These are phyloP conservation scores for Pyropia haitanensis DNA, from an alignment of 23 red algal species.

Conservation along the genomic window DNA sequence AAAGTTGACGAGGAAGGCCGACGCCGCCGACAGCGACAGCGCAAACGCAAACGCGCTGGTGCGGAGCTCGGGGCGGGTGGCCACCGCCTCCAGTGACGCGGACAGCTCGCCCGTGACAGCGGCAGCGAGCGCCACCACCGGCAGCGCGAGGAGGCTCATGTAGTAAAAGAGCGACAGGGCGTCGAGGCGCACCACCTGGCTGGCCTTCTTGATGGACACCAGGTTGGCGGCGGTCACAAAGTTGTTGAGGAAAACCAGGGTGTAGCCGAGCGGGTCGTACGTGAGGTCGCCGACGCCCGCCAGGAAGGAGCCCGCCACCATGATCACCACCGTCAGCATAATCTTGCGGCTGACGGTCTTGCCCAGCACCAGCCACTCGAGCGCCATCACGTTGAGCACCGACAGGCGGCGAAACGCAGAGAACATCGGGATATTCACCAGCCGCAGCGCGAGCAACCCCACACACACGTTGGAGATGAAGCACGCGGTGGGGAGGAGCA, in stretches of 20 bases:
- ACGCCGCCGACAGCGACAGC: conserved; percentile 61
- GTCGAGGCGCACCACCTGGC: conserved; percentile 28
- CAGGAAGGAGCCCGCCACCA: conserved; percentile 77
- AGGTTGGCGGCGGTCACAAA: conserved; percentile 78
- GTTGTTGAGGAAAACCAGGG: conserved; percentile 87
- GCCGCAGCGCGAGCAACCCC: conserved; percentile 61
- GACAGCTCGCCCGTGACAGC: conserved; percentile 31
- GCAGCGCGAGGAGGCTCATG: conserved; percentile 63
- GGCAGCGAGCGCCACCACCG: conserved; percentile 47
- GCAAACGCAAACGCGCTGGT: conserved; percentile 39
- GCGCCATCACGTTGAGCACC: conserved; percentile 69
- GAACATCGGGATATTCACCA: conserved; percentile 95
- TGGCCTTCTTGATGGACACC: conserved; percentile 72
- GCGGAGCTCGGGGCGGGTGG: conserved; percentile 31
- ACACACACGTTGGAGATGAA: conserved; percentile 67
- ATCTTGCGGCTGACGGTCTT: conserved; percentile 32
- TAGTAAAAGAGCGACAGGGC: conserved; percentile 74
- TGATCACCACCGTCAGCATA: conserved; percentile 59
- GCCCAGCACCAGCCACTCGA: conserved; percentile 59
- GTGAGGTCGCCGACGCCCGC: conserved; percentile 69
- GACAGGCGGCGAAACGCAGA: conserved; percentile 81
- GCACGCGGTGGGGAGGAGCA: conserved; percentile 29
- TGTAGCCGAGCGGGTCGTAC: conserved; percentile 68
- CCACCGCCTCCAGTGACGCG: conserved; percentile 22
- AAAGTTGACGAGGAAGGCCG: conserved; percentile 90